phyloP scores from a whole-genome alignment of 495 filamentous ascomycete genomes.

The Tuber brumale region DNA sequence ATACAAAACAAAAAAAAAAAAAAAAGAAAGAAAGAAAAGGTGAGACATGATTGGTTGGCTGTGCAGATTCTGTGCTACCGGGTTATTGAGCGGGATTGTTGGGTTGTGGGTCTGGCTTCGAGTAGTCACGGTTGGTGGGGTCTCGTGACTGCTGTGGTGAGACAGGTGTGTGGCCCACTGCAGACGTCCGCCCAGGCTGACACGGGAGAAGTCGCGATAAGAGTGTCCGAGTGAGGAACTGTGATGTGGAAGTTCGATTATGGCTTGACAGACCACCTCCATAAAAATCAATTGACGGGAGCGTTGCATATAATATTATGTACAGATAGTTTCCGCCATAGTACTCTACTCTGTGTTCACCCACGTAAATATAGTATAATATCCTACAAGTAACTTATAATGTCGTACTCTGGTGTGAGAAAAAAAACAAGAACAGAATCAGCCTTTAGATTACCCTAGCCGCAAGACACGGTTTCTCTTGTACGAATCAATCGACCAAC shows the following conservation, averaged over 20 bases:
- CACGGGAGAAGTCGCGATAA: background rate
- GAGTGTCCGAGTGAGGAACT: background rate
- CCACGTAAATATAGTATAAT: background rate
- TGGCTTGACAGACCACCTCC: background rate
- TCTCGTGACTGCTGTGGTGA: background rate
- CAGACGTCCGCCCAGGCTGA: background rate
- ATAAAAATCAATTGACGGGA: background rate
- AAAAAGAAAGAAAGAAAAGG: background rate
- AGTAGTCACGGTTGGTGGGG: background rate
- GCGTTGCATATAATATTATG: background rate
- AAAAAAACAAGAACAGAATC: background rate
- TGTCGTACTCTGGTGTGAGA: background rate
- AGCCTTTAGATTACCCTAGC: conserved; percentile 4
- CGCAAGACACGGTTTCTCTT: conserved; percentile 29
- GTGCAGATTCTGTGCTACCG: background rate
- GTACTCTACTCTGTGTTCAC: background rate
- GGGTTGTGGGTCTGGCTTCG: background rate
- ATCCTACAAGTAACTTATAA: background rate
- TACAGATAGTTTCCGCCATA: background rate
- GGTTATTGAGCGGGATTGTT: background rate
- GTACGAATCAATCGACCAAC: background rate
- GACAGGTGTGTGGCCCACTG: background rate
- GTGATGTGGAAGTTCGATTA: background rate
- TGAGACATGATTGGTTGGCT: background rate
- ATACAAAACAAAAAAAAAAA: background rate